Evolutionary conservation across 805 yeast species (phyloP), one percentile per base, ranked within the genome.

Genomic region (Saccharomycopsis vini): DNA sequence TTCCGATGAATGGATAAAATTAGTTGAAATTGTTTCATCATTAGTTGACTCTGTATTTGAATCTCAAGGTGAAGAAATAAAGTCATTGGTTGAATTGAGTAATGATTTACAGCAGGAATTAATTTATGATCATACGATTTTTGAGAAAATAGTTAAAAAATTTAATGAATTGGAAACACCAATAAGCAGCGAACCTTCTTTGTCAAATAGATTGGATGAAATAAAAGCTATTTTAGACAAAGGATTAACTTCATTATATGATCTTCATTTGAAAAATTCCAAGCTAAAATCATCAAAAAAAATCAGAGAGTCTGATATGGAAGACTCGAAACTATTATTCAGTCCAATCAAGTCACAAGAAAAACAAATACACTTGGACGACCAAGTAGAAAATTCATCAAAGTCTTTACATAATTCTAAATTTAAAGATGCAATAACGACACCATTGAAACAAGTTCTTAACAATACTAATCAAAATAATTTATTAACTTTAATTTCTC

Each of bases 1-100:
- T 24, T 31, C 39, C 4, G 26, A 19, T 7, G 40, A 42, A 30
- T 45, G 49, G 49, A 22, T 34, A 31, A 18, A 39, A n/a, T 31
- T 45, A 22, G 39, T 45, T 13, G 49, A 45, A 10, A 26, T 45
- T 9, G 15, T 45, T 7, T 24, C 39, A 4, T 20, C 29, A 12
- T 20, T 43, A 15, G 15, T 21, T n/a, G 32, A 33, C 13, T 16
- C 37, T 10, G 9, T 19, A 13, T 23, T 23, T 20, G 30, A 4
- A 4, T 20, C 28, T n/a, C 39, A 35, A 20, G 15, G 19, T n/a
- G 40, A 22, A 10, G 44, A 44, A 18, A 18, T 15, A 6, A 35
- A 26, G 18, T 44, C 28, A 34, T 33, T 35, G 24, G 24, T 24
- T 5, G 40, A 29, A 3, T 10, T 39, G 16, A 30, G 16, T 3